Base-by-base conservation (phyloP, 495 filamentous ascomycete species). In the Chaetomium tenue region DNA sequence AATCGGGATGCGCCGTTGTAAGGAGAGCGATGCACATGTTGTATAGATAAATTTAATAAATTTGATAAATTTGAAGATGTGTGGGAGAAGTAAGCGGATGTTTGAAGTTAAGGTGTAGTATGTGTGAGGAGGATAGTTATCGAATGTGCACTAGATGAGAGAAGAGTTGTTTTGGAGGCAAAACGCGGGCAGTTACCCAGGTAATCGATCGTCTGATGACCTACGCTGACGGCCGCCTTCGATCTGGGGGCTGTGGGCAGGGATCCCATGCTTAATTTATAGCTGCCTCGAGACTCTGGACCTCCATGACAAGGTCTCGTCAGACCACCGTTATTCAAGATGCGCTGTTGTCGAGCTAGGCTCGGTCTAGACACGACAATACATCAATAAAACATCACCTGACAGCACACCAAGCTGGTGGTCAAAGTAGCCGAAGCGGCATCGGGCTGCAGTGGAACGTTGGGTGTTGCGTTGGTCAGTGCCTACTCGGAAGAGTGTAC, bases 11-110 rank as follows among this genome's bases (percentile, higher is more conserved):
- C 39, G 90, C 85, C 5, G 93, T 97, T 44, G 95, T 92, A 52
- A 96, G 74, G 33, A 98, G 80, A 52, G 89, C 89, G 76, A 98
- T 98, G 75, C 95, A 98, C 94, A 98, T 98, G 28, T 40, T 83
- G 5, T 30, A 6, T n/a, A n/a, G n/a, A 33, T 33, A 3, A 33
- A 33, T 33, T 33, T 3, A 7, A 33, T 33, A 33, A 33, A 7
- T 37, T 7, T 7, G 9, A 37, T 37, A 37, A 8, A 12, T 11
- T 37, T 7, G 5, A 37, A 12, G 9, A 11, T 12, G 33, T 37
- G 33, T 37, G 5, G 22, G 22, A 20, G 18, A 23, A n/a, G 3
- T 50, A 18, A n/a, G 44, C 15, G n/a, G 12, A 16, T 8, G 33
- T 37, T 37, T 37, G 33, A 47, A 47, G 28, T 30, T 6, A 30